phyloP scores from a whole-genome alignment of 257 asterid genomes.

The Solanum sejunctum region DNA sequence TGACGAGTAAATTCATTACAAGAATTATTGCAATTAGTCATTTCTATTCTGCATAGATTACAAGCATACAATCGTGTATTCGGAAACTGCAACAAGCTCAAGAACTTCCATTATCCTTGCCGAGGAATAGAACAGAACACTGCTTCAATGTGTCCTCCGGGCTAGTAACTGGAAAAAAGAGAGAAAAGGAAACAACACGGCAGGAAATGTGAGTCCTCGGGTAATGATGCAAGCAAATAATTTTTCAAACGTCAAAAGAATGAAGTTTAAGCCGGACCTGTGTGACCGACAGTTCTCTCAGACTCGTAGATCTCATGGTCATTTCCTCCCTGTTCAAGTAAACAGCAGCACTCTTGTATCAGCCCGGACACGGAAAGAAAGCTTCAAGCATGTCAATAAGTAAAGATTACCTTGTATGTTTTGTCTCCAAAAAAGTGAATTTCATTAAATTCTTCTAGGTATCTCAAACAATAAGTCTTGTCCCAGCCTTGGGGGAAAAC shows the following conservation, averaged over 20 bases:
- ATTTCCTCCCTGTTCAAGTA: slow-evolving; percentile 67
- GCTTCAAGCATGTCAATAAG: background rate
- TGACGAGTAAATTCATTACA: background rate
- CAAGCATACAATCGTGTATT: background rate
- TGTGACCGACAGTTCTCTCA: slow-evolving; percentile 82
- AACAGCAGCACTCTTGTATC: background rate
- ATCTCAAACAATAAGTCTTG: slow-evolving; percentile 89
- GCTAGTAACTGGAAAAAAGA: slow-evolving; percentile 45
- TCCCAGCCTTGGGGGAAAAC: slow-evolving; percentile 98
- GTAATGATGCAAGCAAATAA: background rate
- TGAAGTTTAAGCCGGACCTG: slow-evolving; percentile 36
- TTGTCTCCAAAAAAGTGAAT: slow-evolving; percentile 96
- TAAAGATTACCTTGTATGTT: slow-evolving; percentile 67
- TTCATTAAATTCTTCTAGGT: slow-evolving; percentile 71
- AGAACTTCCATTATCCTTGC: slow-evolving; percentile 24
- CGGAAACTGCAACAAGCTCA: slow-evolving; percentile 2
- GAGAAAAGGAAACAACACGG: background rate
- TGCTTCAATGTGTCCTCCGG: slow-evolving; percentile 66
- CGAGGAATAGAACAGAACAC: slow-evolving; percentile 42
- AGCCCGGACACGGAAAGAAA: background rate
- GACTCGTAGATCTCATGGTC: slow-evolving; percentile 87
- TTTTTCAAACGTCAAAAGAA: background rate
- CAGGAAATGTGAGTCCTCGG: background rate
- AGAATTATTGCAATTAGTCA: background rate
- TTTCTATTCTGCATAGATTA: background rate